phyloP scores from a whole-genome alignment of 192 early-diverging fungal genomes.

The Mortierella hygrophila region DNA sequence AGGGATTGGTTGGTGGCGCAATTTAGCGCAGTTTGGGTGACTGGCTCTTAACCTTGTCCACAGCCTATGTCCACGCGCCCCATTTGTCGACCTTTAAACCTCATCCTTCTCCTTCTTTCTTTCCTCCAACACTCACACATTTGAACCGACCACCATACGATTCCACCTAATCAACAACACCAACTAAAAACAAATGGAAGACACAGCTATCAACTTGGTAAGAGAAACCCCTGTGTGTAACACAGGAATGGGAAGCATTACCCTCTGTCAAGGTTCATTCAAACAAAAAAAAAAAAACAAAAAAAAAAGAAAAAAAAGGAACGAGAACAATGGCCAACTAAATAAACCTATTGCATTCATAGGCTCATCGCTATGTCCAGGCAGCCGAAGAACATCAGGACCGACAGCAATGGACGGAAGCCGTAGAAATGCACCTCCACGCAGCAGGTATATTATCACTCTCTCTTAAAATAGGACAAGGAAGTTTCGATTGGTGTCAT shows the following conservation, averaged over 20 bases:
- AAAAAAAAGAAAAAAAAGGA: too few relatives aligned
- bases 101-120: not conserved
- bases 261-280: not conserved
- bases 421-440: constrained; percentile 72
- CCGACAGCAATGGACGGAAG: constrained; percentile 66
- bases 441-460: constrained; percentile 69
- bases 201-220: constrained; percentile 45
- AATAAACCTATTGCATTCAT: not conserved
- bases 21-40: constrained; percentile 1
- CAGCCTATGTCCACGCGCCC: not conserved
- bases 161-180: not conserved
- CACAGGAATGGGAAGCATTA: not conserved
- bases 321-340: not conserved
- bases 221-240: not conserved
- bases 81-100: not conserved
- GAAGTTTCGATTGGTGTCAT: too few relatives aligned
- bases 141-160: not conserved
- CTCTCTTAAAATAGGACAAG: not conserved
- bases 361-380: constrained; percentile 76
- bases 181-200: constrained; percentile 18
- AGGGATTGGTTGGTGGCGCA: not conserved
- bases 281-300: too few relatives aligned
- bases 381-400: constrained; percentile 75
- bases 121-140: not conserved
- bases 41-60: not conserved